Evolutionary conservation across 2,329 filamentous ascomycete genomes (phyloP), one percentile per base, ranked within the genome.

Genomic region (Arachnopeziza araneosa): DNA sequence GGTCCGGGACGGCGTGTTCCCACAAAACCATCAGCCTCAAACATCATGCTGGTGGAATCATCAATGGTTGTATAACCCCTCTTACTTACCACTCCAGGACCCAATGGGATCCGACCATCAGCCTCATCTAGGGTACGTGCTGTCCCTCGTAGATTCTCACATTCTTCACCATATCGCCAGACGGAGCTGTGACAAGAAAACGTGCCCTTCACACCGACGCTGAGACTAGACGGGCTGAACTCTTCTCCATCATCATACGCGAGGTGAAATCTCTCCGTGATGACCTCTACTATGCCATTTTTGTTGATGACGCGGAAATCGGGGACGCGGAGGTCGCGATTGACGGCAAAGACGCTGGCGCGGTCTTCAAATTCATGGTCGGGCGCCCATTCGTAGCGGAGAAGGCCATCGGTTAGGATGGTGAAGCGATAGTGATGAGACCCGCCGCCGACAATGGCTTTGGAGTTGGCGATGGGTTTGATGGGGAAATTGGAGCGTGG

Each of bases 361-460:
- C 84, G 79, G 68, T 88, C 83, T 68, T 87, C 85, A 65, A 87
- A 88, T 1, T 74, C 67, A 54, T 80, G 78, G 63, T 87, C 83
- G 12, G 77, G 74, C 0, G 84, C 79, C 82, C 83, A 88, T 72
- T 87, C 84, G 63, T 82, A 86, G 32, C 85, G 81, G 26, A 87
- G 64, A 1, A 87, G 74, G 1, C 79, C 75, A 55, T 84, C 79
- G 10, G 77, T 79, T 54, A 88, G 75, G 53, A 87, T 64, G 9
- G 81, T 86, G 69, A 87, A 87, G 57, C 84, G 81, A 70, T 82
- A 87, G 10, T 62, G 5, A 12, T 57, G 32, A 54, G 80, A 75
- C 49, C 74, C 70, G 58, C 79, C 79, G 5, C 71, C 69, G 50
- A 83, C 74, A 59, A 79, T 72, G 44, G 80, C 76, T 49, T 76